These are phyloP conservation scores for Gymnopilus dilepis DNA, from an alignment of 768 basidiomycete genomes.

Conservation along the genomic window DNA sequence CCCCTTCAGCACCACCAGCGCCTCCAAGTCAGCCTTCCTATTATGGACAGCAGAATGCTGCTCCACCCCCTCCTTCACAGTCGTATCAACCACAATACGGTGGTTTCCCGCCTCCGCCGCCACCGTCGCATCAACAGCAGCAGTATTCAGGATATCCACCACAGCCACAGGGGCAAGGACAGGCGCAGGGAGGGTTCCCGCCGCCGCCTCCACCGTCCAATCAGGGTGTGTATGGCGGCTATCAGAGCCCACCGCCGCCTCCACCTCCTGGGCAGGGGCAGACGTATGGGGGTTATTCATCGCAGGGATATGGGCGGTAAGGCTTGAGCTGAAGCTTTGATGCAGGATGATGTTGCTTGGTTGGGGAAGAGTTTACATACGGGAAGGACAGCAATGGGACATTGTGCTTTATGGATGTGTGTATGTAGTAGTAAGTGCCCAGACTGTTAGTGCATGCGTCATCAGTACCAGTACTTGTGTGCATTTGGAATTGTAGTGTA, in stretches of 20 bases:
- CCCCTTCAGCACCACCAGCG: constrained; percentile 19
- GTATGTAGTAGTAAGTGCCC: no score
- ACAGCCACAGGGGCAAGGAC: constrained; percentile 16
- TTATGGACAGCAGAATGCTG: not conserved
- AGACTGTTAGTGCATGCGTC: no score
- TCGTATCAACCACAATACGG: constrained; percentile 18
- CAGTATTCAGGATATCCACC: constrained; percentile 15
- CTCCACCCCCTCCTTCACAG: not conserved
- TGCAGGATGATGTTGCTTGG: no score
- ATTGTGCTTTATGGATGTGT: not conserved
- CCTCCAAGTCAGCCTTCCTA: not conserved
- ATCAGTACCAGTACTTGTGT: no score
- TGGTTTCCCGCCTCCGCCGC: constrained; percentile 29
- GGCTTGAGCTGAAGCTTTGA: no score
- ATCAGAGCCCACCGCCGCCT: constrained; percentile 19
- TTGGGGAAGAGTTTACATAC: no score
- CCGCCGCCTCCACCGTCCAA: constrained; percentile 26
- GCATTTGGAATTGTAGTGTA: not conserved
- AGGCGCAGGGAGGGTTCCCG: constrained; percentile 28
- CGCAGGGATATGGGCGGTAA: constrained; percentile 30
- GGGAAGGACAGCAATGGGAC: no score
- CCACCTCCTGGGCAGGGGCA: constrained; percentile 23
- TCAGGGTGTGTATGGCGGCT: constrained; percentile 25
- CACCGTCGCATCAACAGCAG: constrained; percentile 24
- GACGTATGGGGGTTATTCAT: constrained; percentile 28